Evolutionary conservation across 371 early-diverging fungal genomes (phyloP).

Genomic region (Syncephalastrum racemosum): DNA sequence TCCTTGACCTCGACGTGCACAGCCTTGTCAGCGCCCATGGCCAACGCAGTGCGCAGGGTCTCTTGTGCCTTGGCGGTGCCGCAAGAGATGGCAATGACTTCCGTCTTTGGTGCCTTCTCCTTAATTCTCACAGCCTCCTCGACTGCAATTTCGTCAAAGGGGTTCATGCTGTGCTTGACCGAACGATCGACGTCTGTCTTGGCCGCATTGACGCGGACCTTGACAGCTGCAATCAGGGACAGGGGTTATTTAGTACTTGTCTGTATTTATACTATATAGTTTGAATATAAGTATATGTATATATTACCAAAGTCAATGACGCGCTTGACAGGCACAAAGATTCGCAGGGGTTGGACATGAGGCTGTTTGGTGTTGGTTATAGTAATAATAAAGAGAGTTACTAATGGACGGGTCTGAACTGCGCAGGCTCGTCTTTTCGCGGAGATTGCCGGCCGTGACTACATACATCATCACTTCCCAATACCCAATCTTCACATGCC

Average conservation of each 20-base stretch:
- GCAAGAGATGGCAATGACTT: constrained; percentile 89
- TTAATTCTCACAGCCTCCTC: constrained; percentile 95
- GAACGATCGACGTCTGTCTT: constrained; percentile 92
- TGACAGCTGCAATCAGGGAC: constrained; percentile 65
- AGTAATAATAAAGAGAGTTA: not conserved
- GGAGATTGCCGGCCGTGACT: too few species aligned
- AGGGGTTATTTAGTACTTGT: too few species aligned
- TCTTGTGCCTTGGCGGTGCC: constrained; percentile 92
- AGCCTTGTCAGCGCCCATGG: constrained; percentile 98
- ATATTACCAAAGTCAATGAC: constrained; percentile 89
- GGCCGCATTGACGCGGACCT: constrained; percentile 91
- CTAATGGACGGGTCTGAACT: too few species aligned
- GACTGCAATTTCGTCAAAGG: constrained; percentile 98
- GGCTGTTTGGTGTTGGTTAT: not conserved
- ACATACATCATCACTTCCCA: too few species aligned
- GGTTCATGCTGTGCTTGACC: constrained; percentile 98
- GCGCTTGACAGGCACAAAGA: constrained; percentile 94
- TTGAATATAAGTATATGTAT: not conserved
- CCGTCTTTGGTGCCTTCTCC: constrained; percentile 74
- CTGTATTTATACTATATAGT: not conserved
- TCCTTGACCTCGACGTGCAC: constrained; percentile 91
- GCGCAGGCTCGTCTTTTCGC: too few species aligned
- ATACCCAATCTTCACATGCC: too few species aligned
- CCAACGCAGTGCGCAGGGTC: constrained; percentile 93
- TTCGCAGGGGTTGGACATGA: constrained; percentile 59